phyloP scores from a whole-genome alignment of 78 protist species.

The Creolimax fragrantissima region DNA sequence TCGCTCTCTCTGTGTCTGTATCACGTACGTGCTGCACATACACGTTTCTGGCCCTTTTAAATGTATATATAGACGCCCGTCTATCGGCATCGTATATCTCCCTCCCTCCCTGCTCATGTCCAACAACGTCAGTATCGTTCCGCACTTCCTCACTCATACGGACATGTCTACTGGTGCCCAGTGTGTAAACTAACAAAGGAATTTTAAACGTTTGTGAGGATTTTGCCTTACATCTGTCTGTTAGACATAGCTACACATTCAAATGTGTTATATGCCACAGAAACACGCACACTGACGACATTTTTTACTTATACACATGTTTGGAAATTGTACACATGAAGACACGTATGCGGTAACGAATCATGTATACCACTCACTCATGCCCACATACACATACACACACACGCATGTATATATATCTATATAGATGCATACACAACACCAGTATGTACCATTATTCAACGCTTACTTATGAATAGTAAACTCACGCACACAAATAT shows the following conservation, averaged over 20 bases:
- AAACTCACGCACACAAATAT: not conserved
- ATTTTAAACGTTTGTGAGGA: not conserved
- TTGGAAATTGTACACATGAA: not conserved
- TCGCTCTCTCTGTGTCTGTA: no score
- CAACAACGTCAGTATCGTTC: not conserved
- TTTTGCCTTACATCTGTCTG: not conserved
- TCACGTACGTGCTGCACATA: no score
- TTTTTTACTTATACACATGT: not conserved
- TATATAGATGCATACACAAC: not conserved
- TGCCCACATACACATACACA: not conserved
- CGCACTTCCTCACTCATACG: not conserved
- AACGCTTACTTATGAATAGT: not conserved
- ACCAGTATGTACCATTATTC: not conserved
- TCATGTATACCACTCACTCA: not conserved
- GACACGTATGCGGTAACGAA: not conserved
- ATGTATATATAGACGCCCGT: not conserved
- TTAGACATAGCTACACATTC: not conserved
- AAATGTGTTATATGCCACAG: not conserved
- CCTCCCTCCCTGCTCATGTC: not conserved
- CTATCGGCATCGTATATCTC: not conserved
- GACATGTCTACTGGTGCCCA: not conserved
- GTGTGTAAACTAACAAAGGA: no score
- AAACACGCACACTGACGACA: not conserved
- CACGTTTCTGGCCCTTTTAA: no score
- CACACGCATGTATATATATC: not conserved